Evolutionary conservation across 1,284 basidiomycete species (phyloP).

Genomic region (Trametes pubescens): DNA sequence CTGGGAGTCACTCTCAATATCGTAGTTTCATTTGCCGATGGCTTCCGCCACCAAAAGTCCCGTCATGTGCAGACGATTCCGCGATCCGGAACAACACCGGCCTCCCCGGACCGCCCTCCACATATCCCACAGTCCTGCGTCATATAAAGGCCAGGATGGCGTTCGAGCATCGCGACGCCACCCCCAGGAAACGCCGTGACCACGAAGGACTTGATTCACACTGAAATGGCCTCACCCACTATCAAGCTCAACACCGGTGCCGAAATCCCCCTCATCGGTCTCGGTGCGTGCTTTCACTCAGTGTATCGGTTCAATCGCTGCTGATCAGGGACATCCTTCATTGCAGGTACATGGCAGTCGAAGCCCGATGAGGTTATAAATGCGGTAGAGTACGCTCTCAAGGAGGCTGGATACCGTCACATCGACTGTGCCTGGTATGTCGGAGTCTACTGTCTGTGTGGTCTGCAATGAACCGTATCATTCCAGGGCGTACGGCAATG

Average conservation of each 20-base stretch:
- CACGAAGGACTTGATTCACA: neutral
- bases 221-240: conserved; percentile 46
- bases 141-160: conserved; percentile 15
- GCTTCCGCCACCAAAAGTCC: neutral
- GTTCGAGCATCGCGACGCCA: conserved; percentile 9
- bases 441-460: neutral
- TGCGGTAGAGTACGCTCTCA: conserved; percentile 79
- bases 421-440: conserved; percentile 77
- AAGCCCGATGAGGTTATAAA: conserved; percentile 72
- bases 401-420: conserved; percentile 78
- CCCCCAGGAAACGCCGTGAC: neutral
- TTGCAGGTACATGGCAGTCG: conserved; percentile 81
- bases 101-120: conserved; percentile 13
- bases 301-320: neutral
- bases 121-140: conserved; percentile 1
- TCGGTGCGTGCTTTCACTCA: conserved; percentile 60
- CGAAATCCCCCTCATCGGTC: conserved; percentile 74
- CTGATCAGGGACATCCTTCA: conserved; percentile 11
- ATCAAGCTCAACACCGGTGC: conserved; percentile 75
- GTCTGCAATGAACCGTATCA: neutral
- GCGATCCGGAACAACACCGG: conserved; percentile 16
- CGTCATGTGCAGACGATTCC: neutral
- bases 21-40: neutral
- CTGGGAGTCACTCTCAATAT: too few species aligned
- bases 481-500: conserved; percentile 71